Evolutionary conservation across 1,139 yeast genomes (phyloP).

Genomic region (Hansenula lynferdii): DNA sequence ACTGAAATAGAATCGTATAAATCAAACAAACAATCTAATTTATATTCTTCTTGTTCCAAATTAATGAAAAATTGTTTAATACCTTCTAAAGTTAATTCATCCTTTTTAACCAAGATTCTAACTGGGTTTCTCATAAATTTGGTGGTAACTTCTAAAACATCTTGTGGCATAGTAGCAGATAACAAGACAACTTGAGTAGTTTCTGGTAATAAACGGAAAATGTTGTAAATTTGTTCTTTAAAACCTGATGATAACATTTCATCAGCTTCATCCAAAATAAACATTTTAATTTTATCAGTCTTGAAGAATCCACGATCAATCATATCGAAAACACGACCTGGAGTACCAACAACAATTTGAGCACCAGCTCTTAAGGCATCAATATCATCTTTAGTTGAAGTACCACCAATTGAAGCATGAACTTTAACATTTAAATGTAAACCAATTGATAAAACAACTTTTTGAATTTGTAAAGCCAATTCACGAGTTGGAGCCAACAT

Average conservation of each 20-base stretch:
- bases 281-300: slow-evolving; percentile 91
- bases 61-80: slow-evolving; percentile 94
- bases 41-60: slow-evolving; percentile 90
- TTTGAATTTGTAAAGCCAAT: slow-evolving; percentile 96
- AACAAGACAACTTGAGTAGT: slow-evolving; percentile 94
- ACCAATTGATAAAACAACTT: slow-evolving; percentile 92
- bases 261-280: slow-evolving; percentile 98
- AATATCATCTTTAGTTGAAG: slow-evolving; percentile 86
- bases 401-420: slow-evolving; percentile 99
- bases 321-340: slow-evolving; percentile 98
- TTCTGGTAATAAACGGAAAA: slow-evolving; percentile 90
- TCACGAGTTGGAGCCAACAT: slow-evolving; percentile 99
- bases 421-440: slow-evolving; percentile 90
- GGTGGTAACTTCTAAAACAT: slow-evolving; percentile 93
- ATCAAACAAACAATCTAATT: slow-evolving; percentile 94
- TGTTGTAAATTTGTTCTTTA: slow-evolving; percentile 96
- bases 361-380: slow-evolving; percentile 91
- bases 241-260: slow-evolving; percentile 97
- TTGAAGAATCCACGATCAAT: slow-evolving; percentile 89
- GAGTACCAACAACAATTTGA: slow-evolving; percentile 97
- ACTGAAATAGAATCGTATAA: slow-evolving; percentile 96
- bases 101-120: slow-evolving; percentile 95
- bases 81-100: slow-evolving; percentile 97
- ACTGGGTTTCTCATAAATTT: slow-evolving; percentile 98
- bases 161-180: slow-evolving; percentile 98